Percentiles rank a stretch among this genome's conserved stretches.
phyloP scores from a whole-genome alignment of 2,329 filamentous ascomycete genomes.

The Aspergillus glaucus region DNA sequence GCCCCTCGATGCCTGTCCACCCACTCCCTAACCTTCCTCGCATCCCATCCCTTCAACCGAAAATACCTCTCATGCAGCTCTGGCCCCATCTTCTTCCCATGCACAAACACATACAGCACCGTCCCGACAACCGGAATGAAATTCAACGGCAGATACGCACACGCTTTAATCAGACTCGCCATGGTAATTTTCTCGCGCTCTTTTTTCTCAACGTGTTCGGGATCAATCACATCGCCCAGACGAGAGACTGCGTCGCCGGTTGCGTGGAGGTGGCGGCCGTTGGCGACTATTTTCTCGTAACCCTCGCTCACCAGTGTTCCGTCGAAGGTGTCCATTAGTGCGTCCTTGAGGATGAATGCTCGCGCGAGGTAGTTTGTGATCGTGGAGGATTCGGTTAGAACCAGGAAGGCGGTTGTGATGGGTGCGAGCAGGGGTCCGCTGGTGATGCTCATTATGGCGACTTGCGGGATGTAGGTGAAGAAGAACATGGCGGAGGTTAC shows the following conservation, averaged over 20 bases:
- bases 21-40: conserved; percentile 59
- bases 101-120: conserved; percentile 68
- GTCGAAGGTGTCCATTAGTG: conserved; percentile 83
- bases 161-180: conserved; percentile 63
- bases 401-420: conserved; percentile 54
- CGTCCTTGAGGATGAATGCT: conserved; percentile 72
- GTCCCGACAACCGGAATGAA: conserved; percentile 89
- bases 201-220: conserved; percentile 40
- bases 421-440: conserved; percentile 67
- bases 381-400: conserved; percentile 52
- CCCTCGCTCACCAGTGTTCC: conserved; percentile 55
- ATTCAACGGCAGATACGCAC: conserved; percentile 86
- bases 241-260: conserved; percentile 47
- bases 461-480: conserved; percentile 79
- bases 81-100: conserved; percentile 56
- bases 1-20: conserved; percentile 64
- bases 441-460: conserved; percentile 73
- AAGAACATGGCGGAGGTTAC: conserved; percentile 79
- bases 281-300: conserved; percentile 58
- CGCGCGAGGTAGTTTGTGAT: conserved; percentile 51
- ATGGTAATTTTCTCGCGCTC: conserved; percentile 39
- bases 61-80: conserved; percentile 66
- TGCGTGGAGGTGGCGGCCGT: conserved; percentile 65
- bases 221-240: conserved; percentile 52
- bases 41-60: conserved; percentile 74